Percentiles rank a stretch among this genome's conserved stretches.
phyloP scores from a whole-genome alignment of 345 rosid genomes.

The Ricinus communis region DNA sequence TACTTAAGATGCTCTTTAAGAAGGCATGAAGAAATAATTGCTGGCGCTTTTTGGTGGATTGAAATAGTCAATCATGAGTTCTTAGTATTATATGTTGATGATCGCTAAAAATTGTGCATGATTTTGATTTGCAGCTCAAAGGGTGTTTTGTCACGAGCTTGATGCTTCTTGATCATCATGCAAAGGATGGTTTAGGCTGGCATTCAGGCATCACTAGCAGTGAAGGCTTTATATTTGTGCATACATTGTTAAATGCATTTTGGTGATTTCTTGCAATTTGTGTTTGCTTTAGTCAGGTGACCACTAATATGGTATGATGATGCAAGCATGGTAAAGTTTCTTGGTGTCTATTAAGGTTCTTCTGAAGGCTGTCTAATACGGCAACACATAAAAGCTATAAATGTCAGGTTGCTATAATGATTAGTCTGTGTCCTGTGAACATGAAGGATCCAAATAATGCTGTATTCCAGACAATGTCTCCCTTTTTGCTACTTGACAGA shows the following conservation, averaged over 20 bases:
- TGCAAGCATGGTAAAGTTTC: not conserved
- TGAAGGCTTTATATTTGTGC: no score
- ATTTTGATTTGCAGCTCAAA: constrained; percentile 63
- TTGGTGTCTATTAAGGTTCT: not conserved
- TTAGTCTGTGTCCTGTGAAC: not conserved
- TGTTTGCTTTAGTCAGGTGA: not conserved
- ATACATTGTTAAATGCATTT: not conserved
- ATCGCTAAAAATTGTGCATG: not conserved
- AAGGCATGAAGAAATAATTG: no score
- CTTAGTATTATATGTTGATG: not conserved
- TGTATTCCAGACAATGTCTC: not conserved
- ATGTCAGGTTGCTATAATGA: not conserved
- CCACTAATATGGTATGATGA: not conserved
- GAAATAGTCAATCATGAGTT: not conserved
- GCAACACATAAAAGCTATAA: not conserved
- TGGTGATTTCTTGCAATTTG: not conserved
- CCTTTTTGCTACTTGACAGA: not conserved
- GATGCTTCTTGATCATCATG: not conserved
- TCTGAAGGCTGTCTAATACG: not conserved
- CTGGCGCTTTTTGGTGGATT: no score
- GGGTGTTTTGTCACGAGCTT: constrained; percentile 66
- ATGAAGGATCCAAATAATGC: not conserved
- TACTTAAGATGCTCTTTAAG: no score
- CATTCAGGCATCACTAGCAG: not conserved
- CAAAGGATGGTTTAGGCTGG: not conserved